Evolutionary conservation across 495 filamentous ascomycete species (phyloP).

Genomic region (Talaromyces adpressus): DNA sequence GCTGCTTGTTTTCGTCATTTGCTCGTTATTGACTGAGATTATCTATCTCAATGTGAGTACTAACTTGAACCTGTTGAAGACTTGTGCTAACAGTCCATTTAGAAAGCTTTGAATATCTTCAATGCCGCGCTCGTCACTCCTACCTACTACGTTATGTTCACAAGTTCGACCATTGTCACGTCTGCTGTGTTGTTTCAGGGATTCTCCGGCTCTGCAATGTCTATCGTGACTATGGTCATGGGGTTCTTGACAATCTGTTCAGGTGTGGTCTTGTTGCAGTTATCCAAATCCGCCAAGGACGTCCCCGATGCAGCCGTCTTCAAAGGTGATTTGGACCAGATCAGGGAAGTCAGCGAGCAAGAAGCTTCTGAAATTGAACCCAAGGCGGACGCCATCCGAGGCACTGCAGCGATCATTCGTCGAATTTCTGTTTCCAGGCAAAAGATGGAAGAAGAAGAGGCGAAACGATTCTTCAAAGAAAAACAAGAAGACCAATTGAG

Average conservation of each 20-base stretch:
- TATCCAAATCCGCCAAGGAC: conserved; percentile 98
- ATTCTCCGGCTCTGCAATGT: conserved; percentile 76
- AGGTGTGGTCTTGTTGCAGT: conserved; percentile 90
- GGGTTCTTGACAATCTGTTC: conserved; percentile 93
- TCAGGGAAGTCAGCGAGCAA: conserved; percentile 89
- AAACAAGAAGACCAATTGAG: conserved; percentile 61
- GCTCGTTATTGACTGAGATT: conserved; percentile 85
- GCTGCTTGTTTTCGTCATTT: conserved; percentile 80
- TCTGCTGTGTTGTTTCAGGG: conserved; percentile 90
- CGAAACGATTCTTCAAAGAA: conserved; percentile 71
- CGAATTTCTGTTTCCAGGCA: conserved; percentile 69
- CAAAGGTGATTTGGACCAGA: conserved; percentile 87
- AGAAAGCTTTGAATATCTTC: conserved; percentile 99
- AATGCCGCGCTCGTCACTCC: conserved; percentile 96
- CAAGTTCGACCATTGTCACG: conserved; percentile 86
- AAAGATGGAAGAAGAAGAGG: conserved; percentile 76
- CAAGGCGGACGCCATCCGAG: conserved; percentile 93
- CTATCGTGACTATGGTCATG: conserved; percentile 84
- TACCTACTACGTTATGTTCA: conserved; percentile 98
- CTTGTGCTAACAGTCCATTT: conserved; percentile 22
- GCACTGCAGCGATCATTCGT: conserved; percentile 82
- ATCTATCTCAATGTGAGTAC: conserved; percentile 85
- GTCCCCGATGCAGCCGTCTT: conserved; percentile 93
- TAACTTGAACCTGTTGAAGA: neutral
- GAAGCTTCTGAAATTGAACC: conserved; percentile 93